Base-by-base conservation (phyloP, 2,329 filamentous ascomycete genomes). In the Alternaria atra region DNA sequence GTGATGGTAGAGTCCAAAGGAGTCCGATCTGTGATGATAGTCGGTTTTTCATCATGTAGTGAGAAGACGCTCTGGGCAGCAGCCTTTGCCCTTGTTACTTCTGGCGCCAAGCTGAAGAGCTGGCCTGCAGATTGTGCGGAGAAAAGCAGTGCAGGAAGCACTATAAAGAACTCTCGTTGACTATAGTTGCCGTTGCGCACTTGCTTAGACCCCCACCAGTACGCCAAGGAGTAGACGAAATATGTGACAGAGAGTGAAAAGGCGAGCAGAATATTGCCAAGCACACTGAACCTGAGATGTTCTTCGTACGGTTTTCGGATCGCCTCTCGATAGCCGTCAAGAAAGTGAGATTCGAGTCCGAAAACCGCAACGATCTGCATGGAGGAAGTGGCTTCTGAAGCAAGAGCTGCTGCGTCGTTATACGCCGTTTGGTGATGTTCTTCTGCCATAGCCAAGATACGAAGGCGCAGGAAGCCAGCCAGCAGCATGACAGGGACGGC, bases 351-450 rank as follows among this genome's bases (percentile, higher is more conserved):
- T 60, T 83, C 81, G 6, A 81, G 70, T 6, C 80, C 79, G 10
- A 83, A 77, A 1, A 80, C 76, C 3, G 80, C 78, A 13, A 83
- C 84, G 29, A 90, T 91, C 67, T 88, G 87, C 75, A 90, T 89
- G 1, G 85, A 86, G 53, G 86, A 84, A 51, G 90, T 87, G 1
- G 89, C 89, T 67, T 92, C 90, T 6, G 88, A 87, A 1, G 89
- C 89, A 52, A 91, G 84, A 5, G 85, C 84, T 15, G 89, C 86
- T 2, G 90, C 88, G 43, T 84, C 84, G 6, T 86, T 84, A 66
- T 90, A 92, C 2, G 90, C 88, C 25, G 84, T 85, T 40, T 88
- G 85, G 65, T 91, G 88, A 13, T 85, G 84, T 56, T 86, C 83
- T 63, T 91, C 87, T 48, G 89, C 88, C 37, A 84, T 83, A 2